phyloP scores from a whole-genome alignment of 2,329 filamentous ascomycete genomes.

The Epicoccum nigrum region DNA sequence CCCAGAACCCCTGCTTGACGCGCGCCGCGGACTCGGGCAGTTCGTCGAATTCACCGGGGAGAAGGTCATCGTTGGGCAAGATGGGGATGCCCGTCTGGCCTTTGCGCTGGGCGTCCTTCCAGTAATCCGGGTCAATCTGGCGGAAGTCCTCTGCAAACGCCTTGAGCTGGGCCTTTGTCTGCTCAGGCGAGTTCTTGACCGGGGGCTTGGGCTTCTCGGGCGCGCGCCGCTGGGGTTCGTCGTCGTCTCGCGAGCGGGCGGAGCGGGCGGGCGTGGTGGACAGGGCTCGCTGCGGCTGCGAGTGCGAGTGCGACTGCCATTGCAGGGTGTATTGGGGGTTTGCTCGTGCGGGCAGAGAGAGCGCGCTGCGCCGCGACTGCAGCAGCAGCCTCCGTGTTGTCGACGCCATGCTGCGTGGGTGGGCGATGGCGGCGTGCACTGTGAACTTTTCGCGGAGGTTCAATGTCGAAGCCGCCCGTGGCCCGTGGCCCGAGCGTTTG shows the following conservation, averaged over 20 bases:
- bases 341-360: slow-evolving; percentile 28
- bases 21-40: too few species aligned
- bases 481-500: slow-evolving; percentile 28
- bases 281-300: slow-evolving; percentile 39
- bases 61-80: too few species aligned
- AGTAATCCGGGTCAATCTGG: slow-evolving; percentile 28
- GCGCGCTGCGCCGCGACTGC: slow-evolving; percentile 37
- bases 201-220: slow-evolving; percentile 8
- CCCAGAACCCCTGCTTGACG: slow-evolving; percentile 50
- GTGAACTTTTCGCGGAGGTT: slow-evolving; percentile 40
- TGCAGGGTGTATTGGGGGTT: slow-evolving; percentile 26
- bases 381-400: slow-evolving; percentile 42
- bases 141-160: slow-evolving; percentile 33
- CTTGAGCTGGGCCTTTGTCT: slow-evolving; percentile 27
- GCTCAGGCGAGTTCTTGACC: slow-evolving; percentile 13
- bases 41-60: too few species aligned
- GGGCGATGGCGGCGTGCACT: slow-evolving; percentile 19
- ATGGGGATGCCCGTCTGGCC: slow-evolving; percentile 30
- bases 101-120: slow-evolving; percentile 33
- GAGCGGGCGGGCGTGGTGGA: slow-evolving; percentile 33
- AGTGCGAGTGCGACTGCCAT: slow-evolving; percentile 25
- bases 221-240: slow-evolving; percentile 18
- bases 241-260: slow-evolving; percentile 17
- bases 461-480: slow-evolving; percentile 19
- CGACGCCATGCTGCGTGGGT: slow-evolving; percentile 42